Base-by-base conservation (phyloP, 805 yeast species). In the Saccharomycopsis sp. region DNA sequence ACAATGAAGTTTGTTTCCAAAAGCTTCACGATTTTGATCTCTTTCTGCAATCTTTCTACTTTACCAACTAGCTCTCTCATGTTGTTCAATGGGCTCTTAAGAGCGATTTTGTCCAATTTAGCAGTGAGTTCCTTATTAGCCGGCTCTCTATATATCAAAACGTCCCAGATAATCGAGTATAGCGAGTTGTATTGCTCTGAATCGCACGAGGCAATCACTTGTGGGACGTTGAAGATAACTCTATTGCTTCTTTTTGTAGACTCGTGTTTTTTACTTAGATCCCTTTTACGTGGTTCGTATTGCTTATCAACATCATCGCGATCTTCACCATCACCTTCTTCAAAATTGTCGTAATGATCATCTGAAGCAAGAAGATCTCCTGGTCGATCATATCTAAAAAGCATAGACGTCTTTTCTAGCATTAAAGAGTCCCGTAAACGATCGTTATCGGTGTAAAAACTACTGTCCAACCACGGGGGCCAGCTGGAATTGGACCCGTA, bases 381-480 rank as follows among this genome's bases (percentile, higher is more conserved):
- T 3, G 82, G 75, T 60, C 76, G 75, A 63, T 86, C 89, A 63
- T 78, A 84, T 0, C 86, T 76, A 20, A 87, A 67, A 67, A 83
- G 78, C 23, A 84, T 74, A 0, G 92, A 81, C 1, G 89, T 81
- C 60, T 84, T 79, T 35, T 85, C 81, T 24, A 90, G 77, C 44
- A 92, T 72, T 54, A 84, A 75, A 57, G 79, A 78, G 12, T 78
- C 75, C 9, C 72, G 66, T 60, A 82, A 70, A 1, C 77, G 65
- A 0, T 78, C 75, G 19, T 80, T 75, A 55, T 84, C 83, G 62
- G 82, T 79, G 62, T 88, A 82, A 22, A 85, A 74, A 65, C 89
- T 96, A 53, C 82, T 68, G 1, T 92, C 90, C 38, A 91, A 69
- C 90, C 96, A 92, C 0, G 97, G 96, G 1, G 97, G 97, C 97